These are phyloP conservation scores for Chiua virens DNA, from an alignment of 768 basidiomycete genomes.

Conservation along the genomic window DNA sequence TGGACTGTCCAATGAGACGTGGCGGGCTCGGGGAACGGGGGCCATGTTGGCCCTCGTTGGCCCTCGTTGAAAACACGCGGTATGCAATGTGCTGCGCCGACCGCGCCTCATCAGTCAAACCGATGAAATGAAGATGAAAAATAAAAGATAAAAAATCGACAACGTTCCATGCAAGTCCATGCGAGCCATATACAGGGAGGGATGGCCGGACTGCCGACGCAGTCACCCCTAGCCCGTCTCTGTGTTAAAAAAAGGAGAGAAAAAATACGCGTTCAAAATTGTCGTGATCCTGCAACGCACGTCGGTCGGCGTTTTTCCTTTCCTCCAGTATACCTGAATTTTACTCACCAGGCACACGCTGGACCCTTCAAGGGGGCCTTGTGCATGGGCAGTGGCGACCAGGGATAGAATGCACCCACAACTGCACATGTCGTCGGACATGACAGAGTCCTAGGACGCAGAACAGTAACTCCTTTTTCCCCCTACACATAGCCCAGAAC, in stretches of 20 bases:
- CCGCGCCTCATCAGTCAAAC: not conserved
- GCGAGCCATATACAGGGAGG: not conserved
- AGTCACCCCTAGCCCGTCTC: not conserved
- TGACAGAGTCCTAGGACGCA: conserved; percentile 14
- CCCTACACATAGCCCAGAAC: conserved; percentile 1
- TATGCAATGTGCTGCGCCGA: conserved; percentile 7
- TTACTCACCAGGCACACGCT: conserved; percentile 6
- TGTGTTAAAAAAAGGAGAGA: not conserved
- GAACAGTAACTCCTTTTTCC: not conserved
- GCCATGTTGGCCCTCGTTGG: conserved; percentile 12
- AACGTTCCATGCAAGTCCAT: not conserved
- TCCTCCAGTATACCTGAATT: not conserved
- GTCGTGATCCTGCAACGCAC: conserved; percentile 6
- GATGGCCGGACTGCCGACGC: not conserved
- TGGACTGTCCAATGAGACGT: conserved; percentile 2
- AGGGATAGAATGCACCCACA: conserved; percentile 12
- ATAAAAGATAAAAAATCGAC: not conserved
- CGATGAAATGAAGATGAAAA: not conserved
- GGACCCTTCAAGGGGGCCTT: not conserved
- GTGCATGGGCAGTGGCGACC: conserved; percentile 6
- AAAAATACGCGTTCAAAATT: not conserved
- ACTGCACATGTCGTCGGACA: conserved; percentile 14
- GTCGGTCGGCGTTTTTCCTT: not conserved
- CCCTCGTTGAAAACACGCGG: conserved; percentile 31
- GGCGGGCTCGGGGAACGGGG: not conserved